Evolutionary conservation across 768 basidiomycete genomes (phyloP), one percentile per base, ranked within the genome.

Genomic region (Trametes coccinea): DNA sequence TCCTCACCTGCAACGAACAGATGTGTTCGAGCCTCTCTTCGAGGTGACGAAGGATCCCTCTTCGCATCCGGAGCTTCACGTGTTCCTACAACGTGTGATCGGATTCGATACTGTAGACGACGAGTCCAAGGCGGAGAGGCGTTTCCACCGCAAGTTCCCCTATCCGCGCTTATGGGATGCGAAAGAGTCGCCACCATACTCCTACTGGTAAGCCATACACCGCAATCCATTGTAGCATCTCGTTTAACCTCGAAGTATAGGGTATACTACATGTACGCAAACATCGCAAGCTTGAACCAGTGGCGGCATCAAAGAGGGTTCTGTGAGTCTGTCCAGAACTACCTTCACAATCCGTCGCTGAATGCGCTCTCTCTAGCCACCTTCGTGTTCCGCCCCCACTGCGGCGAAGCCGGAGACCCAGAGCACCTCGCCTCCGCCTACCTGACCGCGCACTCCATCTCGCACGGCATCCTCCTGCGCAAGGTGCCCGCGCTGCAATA

Each of bases 41-140:
- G 96, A 99, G 71, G 97, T 98, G 31, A 99, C 97, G 0, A 86
- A 90, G 68, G 88, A 98, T 72, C 97, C 97, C 0, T 74, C 78
- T 2, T 86, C 84, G 2, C 96, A 98, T 69, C 97, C 96, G 0
- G 95, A 98, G 69, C 80, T 99, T 10, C 96, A 98, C 71, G 80
- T 96, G 39, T 95, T 99, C 78, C 77, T 99, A 37, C 95, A 97
- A 74, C 88, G 97, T 5, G 95, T 98, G 5, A 75, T 98, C 53
- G 97, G 97, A 5, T 97, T 99, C 70, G 97, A 98, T 69, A 95
- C 90, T n/a, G 97, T 99, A 22, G 97, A 99, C 67, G 97, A 99
- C 68, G 97, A 99, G 76, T 95, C 92, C 2, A 98, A 98, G 76
- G 79, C 86, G 0, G 97, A 99, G 74, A 79, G 94, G 57, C 80